Percentiles rank a stretch among this genome's conserved stretches.
phyloP scores from a whole-genome alignment of 208 protist genomes.

The Wallacemonas rigidus region DNA sequence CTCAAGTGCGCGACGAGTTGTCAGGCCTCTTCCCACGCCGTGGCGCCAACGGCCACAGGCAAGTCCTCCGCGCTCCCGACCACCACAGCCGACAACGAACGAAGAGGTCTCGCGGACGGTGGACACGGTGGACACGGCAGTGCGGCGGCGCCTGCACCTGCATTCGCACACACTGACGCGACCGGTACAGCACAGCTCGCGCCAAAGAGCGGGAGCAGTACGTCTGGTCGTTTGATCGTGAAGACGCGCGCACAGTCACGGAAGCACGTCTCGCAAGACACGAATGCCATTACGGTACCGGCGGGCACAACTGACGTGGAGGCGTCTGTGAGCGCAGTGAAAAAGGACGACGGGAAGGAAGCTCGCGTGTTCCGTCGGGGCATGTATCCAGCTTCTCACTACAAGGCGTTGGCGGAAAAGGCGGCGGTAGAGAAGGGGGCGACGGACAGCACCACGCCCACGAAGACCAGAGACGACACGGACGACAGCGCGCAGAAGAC shows the following conservation, averaged over 20 bases:
- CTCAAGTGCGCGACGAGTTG: not conserved
- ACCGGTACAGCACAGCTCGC: not conserved
- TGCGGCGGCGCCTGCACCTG: not conserved
- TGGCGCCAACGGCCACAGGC: not conserved
- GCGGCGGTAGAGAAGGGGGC: not conserved
- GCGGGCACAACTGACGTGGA: not conserved
- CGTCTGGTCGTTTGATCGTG: conserved; percentile 11
- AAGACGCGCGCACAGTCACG: not conserved
- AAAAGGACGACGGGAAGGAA: not conserved
- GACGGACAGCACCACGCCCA: not conserved
- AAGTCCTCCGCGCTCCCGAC: conserved; percentile 1
- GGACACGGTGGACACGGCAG: too few species aligned
- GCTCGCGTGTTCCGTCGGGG: not conserved
- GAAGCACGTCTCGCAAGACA: not conserved
- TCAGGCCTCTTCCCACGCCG: not conserved
- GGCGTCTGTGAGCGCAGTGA: not conserved
- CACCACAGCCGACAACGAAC: conserved; percentile 5
- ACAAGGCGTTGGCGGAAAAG: not conserved
- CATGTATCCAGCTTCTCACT: conserved; percentile 6
- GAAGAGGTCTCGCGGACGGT: not conserved
- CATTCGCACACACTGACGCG: not conserved
- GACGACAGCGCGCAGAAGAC: not conserved
- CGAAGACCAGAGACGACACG: too few species aligned
- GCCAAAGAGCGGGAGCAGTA: not conserved
- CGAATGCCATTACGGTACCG: too few species aligned